A percentile compares a stretch with the other conserved stretches of the same genome.
phyloP scores from a whole-genome alignment of 2,329 filamentous ascomycete species.

The Phialophora tarda region DNA sequence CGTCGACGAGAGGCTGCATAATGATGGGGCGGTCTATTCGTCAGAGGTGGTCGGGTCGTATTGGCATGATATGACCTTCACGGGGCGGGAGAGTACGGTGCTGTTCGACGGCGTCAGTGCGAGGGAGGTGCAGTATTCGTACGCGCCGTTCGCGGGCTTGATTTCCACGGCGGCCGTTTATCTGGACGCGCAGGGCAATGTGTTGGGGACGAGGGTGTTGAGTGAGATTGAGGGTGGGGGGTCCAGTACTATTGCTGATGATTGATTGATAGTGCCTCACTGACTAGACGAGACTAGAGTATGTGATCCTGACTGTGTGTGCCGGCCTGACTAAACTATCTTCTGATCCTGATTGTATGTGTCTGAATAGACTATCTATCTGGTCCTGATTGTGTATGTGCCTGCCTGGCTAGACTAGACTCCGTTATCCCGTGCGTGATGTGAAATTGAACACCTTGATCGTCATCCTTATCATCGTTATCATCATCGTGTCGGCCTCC shows the following conservation, averaged over 20 bases:
- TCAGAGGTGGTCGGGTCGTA: slow-evolving; percentile 58
- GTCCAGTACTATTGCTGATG: slow-evolving; percentile 57
- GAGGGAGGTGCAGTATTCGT: slow-evolving; percentile 60
- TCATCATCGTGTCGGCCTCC: too few species aligned
- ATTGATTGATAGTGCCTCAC: slow-evolving; percentile 1
- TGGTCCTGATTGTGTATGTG: too few species aligned
- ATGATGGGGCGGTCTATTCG: slow-evolving; percentile 56
- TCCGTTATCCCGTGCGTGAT: too few species aligned
- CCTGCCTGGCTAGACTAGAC: too few species aligned
- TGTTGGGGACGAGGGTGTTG: slow-evolving; percentile 59
- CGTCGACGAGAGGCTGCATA: slow-evolving; percentile 61
- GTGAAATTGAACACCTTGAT: too few species aligned
- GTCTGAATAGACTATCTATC: too few species aligned
- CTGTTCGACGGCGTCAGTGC: slow-evolving; percentile 54
- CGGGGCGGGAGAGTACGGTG: slow-evolving; percentile 58
- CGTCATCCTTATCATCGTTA: too few species aligned
- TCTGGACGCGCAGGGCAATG: slow-evolving; percentile 53
- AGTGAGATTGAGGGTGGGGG: slow-evolving; percentile 61
- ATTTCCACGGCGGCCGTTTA: slow-evolving; percentile 57
- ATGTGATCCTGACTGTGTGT: too few species aligned
- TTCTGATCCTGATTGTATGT: too few species aligned
- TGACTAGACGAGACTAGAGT: too few species aligned
- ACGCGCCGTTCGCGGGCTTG: slow-evolving; percentile 58
- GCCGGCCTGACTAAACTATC: too few species aligned
- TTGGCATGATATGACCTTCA: slow-evolving; percentile 60